phyloP scores from a whole-genome alignment of 108 stramenopile genomes.

The Ochromonas danica region DNA sequence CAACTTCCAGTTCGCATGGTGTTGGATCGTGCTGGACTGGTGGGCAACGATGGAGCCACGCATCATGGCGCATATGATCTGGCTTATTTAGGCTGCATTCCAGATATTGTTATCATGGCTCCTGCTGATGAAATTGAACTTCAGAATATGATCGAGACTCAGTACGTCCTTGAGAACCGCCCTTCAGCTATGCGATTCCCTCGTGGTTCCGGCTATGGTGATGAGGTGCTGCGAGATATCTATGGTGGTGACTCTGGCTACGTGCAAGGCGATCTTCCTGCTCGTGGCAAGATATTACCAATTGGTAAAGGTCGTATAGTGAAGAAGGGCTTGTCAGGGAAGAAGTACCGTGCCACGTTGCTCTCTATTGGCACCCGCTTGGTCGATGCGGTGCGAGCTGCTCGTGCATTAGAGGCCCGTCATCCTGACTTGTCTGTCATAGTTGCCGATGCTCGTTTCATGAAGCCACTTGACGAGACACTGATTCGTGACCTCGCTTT shows the following conservation, averaged over 20 bases:
- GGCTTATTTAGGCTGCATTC: slow-evolving; percentile 85
- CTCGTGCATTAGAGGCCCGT: slow-evolving; percentile 73
- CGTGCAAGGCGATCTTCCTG: slow-evolving; percentile 63
- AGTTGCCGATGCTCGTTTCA: slow-evolving; percentile 92
- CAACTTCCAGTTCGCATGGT: slow-evolving; percentile 92
- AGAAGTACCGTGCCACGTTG: slow-evolving; percentile 19
- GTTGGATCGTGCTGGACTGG: slow-evolving; percentile 87
- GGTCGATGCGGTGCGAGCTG: slow-evolving; percentile 78
- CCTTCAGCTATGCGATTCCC: slow-evolving; percentile 85
- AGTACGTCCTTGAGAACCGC: slow-evolving; percentile 75
- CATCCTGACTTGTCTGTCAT: slow-evolving; percentile 77
- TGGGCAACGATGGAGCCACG: slow-evolving; percentile 94
- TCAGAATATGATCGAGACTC: slow-evolving; percentile 87
- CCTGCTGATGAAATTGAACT: slow-evolving; percentile 90
- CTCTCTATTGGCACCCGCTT: slow-evolving; percentile 84
- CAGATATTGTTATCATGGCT: slow-evolving; percentile 89
- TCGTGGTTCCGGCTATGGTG: slow-evolving; percentile 87
- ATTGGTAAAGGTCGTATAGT: slow-evolving; percentile 92
- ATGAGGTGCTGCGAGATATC: slow-evolving; percentile 71
- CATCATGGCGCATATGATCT: slow-evolving; percentile 93
- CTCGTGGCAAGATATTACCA: slow-evolving; percentile 40
- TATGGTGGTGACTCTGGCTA: slow-evolving; percentile 64
- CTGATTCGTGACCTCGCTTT: slow-evolving; percentile 79
- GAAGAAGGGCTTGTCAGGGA: slow-evolving; percentile 43
- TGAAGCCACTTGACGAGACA: slow-evolving; percentile 90